Base-by-base conservation (phyloP, 176 grass and related monocot genomes). In the Guadua angustifolia region DNA sequence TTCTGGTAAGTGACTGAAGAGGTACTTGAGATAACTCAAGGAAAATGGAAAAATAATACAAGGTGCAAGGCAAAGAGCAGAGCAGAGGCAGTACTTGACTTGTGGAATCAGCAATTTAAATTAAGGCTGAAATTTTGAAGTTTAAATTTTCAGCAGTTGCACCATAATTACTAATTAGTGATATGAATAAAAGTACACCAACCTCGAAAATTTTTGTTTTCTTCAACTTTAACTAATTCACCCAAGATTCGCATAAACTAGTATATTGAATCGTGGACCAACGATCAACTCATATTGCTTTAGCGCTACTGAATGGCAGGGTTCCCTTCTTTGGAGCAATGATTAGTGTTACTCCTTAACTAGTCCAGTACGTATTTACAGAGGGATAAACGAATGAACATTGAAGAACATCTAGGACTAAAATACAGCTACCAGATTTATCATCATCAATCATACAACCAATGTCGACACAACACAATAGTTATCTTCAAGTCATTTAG, bases 391-490 rank as follows among this genome's bases (percentile, higher is more conserved):
- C 14, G 4, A 75, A 53, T 6, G 43, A 71, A 47, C 53, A 56
- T 21, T 56, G 26, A 7, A 7, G 18, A 75, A 56, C 32, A 56
- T 36, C 51, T 53, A 35, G 35, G 4, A 36, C 72, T 36, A 38
- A 74, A 71, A 4, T 13, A 42, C 9, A 69, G 16, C 49, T 18
- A 74, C 17, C 69, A 51, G 25, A 51, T 73, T 33, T 73, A 73
- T 25, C 45, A 51, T 42, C 40, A 7, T 42, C 6, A 42, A 42
- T 42, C 40, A 42, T 38, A 55, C 15, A 55, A 57, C 38, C 51
- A 75, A 55, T 74, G 50, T 52, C 47, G 50, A 74, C 47, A 74
- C 14, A 77, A 60, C 39, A 43, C n/a, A 33, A 76, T 16, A 35
- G 55, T 18, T 55, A 77, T 36, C 21, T 17, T 26, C 6, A 60